phyloP scores from a whole-genome alignment of 176 grass and related monocot genomes.

The Eragrostis nindensis region DNA sequence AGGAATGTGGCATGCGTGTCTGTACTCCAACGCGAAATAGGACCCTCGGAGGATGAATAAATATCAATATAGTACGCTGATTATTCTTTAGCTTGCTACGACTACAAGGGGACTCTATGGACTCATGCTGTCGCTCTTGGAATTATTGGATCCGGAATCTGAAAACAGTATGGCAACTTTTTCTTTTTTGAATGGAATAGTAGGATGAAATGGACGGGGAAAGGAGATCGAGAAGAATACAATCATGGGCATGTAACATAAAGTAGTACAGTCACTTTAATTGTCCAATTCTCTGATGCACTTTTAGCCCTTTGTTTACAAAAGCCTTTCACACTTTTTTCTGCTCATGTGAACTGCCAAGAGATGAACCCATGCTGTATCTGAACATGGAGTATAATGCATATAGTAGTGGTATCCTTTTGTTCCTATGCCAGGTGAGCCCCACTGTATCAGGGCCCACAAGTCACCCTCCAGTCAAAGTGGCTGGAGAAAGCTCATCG shows the following conservation, averaged over 20 bases:
- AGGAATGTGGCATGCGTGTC: constrained; percentile 15
- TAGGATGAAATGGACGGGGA: neutral
- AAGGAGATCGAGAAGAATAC: neutral
- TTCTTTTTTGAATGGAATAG: constrained; percentile 27
- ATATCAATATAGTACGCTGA: constrained; percentile 43
- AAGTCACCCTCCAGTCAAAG: constrained; percentile 28
- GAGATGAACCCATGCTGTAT: neutral
- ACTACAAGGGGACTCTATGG: constrained; percentile 34
- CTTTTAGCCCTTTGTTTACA: neutral
- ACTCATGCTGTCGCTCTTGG: constrained; percentile 54
- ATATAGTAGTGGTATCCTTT: neutral
- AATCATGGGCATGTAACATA: neutral
- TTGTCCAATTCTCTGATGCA: neutral
- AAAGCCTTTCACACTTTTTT: neutral
- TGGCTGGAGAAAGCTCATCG: neutral
- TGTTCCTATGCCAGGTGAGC: constrained; percentile 1
- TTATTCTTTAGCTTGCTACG: constrained; percentile 43
- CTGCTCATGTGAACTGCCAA: neutral
- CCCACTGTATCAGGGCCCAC: neutral
- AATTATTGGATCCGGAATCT: constrained; percentile 53
- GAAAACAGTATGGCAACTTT: constrained; percentile 19
- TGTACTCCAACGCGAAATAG: neutral
- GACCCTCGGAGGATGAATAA: neutral
- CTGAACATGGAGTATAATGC: neutral
- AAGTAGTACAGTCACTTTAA: neutral